Evolutionary conservation across 768 basidiomycete species (phyloP), one percentile per base, ranked within the genome.

Genomic region (Symmetrospora coprosmae): DNA sequence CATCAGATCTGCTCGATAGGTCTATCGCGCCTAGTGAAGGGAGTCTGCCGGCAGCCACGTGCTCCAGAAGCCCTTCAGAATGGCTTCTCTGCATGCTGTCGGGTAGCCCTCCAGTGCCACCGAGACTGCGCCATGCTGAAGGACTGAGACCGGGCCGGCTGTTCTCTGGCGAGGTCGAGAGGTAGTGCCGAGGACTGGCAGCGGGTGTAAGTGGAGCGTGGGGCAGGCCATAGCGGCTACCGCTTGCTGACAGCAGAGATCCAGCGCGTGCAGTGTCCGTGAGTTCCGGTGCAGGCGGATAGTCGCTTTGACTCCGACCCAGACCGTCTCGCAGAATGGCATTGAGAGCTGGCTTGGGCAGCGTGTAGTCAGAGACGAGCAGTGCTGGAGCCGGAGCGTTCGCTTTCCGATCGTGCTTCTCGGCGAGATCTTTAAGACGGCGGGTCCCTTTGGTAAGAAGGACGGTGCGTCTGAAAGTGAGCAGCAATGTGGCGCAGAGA

Each of bases 281-380:
- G 31, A 28, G 13, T 35, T 50, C 41, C 7, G 55, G 55, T 27
- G 55, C 55, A 43, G 55, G 55, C 2, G 35, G 55, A 21, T 58
- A 58, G 25, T 58, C 55, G 8, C 39, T 43, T 4, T 30, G 28
- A 4, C 39, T 23, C 8, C 55, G 41, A 13, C n/a, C 37, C 17
- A 58, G 14, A 2, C 41, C 41, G 13, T 58, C 55, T 46, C 55
- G 40, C 6, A 25, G 5, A 16, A 38, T 17, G 9, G 31, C 41
- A 46, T 39, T n/a, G 37, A 45, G 17, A 43, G 25, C 7, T 23
- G 28, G 19, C 41, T 43, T 46, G 33, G 55, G 39, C 31, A 43
- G 14, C 17, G 19, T 7, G 30, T 28, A n/a, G 27, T 16, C 17
- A 17, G 40, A 3, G 28, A 30, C 27, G 2, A 30, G n/a, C 7